These are phyloP conservation scores for Zymoseptoria crescenta DNA, from an alignment of 2,329 filamentous ascomycete species.

Conservation along the genomic window DNA sequence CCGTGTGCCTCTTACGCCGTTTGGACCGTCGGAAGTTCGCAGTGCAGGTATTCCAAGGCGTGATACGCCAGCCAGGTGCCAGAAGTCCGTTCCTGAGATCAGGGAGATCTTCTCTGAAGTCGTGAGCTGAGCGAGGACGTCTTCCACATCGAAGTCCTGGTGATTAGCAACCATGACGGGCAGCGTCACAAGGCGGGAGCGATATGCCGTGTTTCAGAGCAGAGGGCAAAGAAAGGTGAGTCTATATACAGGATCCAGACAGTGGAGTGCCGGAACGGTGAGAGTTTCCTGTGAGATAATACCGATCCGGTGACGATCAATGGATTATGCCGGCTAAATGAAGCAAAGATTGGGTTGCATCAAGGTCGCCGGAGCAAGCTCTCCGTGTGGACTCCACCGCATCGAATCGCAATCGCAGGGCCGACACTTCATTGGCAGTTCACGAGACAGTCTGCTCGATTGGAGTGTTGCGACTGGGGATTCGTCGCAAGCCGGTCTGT, in stretches of 20 bases:
- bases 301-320: neutral
- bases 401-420: neutral
- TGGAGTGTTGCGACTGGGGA: too few relatives aligned
- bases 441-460: neutral
- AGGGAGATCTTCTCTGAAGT: conserved; percentile 26
- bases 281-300: neutral
- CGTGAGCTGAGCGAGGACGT: conserved; percentile 24
- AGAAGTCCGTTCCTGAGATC: conserved; percentile 49
- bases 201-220: neutral
- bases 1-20: conserved; percentile 59
- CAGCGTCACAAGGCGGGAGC: neutral
- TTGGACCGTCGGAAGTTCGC: conserved; percentile 61
- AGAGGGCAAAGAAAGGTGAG: too few relatives aligned
- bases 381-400: neutral
- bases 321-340: neutral
- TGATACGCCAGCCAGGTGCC: conserved; percentile 57
- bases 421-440: neutral
- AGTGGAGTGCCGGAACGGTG: neutral
- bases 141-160: conserved; percentile 25
- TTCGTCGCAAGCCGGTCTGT: neutral
- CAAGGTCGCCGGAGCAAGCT: neutral
- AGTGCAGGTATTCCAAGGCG: conserved; percentile 56
- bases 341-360: neutral
- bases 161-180: conserved; percentile 3
- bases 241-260: neutral